Conservation (phyloP, 2,329 filamentous ascomycete genomes). For the Microsporum canis region DNA sequence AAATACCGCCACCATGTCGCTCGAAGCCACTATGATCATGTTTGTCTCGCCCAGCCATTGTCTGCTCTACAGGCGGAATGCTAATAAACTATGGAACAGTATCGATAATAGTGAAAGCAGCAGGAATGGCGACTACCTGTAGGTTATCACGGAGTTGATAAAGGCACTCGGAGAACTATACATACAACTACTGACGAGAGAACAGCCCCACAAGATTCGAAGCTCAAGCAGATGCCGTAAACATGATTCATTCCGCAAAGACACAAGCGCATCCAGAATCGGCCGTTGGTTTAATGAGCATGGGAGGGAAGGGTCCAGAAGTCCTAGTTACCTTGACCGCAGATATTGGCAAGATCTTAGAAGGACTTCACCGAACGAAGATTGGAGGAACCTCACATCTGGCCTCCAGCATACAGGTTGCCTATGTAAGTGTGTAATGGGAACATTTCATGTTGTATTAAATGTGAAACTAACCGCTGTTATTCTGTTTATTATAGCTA, state of each 20-base stretch:
- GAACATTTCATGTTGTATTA: neutral
- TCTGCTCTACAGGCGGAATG: constrained; percentile 15
- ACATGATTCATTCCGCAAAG: constrained; percentile 90
- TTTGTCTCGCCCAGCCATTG: constrained; percentile 21
- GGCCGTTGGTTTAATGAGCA: constrained; percentile 95
- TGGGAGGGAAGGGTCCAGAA: constrained; percentile 95
- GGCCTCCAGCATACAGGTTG: constrained; percentile 88
- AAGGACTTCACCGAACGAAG: constrained; percentile 85
- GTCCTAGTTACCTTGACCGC: constrained; percentile 93
- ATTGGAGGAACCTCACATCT: constrained; percentile 82
- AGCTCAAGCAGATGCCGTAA: constrained; percentile 89
- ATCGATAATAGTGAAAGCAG: constrained; percentile 99
- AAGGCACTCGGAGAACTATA: constrained; percentile 2
- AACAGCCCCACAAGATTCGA: constrained; percentile 81
- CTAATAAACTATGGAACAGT: constrained; percentile 30
- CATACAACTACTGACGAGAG: neutral
- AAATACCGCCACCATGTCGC: constrained; percentile 61
- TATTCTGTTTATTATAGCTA: constrained; percentile 46
- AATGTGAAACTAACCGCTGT: neutral
- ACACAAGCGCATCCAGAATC: constrained; percentile 93
- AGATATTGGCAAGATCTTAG: constrained; percentile 89
- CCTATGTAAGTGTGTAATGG: constrained; percentile 53
- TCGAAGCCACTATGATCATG: constrained; percentile 99
- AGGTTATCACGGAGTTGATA: constrained; percentile 19
- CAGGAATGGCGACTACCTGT: constrained; percentile 84